Conservation (phyloP, 2,329 filamentous ascomycete species). For the Aspergillus aculeatinus region DNA sequence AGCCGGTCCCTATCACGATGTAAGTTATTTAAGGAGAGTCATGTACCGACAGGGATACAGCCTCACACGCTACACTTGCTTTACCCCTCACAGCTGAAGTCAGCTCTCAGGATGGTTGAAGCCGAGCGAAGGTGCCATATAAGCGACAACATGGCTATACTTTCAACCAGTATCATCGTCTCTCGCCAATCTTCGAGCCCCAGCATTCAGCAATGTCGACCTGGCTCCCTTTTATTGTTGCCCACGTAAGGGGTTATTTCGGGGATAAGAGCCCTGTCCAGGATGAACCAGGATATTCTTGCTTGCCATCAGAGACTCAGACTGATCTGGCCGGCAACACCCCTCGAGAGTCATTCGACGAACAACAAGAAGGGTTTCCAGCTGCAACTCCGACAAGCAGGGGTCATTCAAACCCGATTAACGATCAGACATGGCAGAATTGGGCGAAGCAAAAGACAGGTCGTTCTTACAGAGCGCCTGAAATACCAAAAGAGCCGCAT, state of each 20-base stretch:
- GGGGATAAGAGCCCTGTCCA: neutral
- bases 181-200: neutral
- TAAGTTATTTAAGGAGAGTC: neutral
- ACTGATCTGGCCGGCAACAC: too few relatives aligned
- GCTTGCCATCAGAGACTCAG: too few relatives aligned
- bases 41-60: neutral
- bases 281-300: neutral
- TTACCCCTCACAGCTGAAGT: neutral
- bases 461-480: too few relatives aligned
- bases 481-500: too few relatives aligned
- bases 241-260: neutral
- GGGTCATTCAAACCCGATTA: too few relatives aligned
- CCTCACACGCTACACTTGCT: neutral
- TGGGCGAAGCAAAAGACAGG: too few relatives aligned
- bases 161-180: neutral
- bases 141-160: neutral
- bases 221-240: neutral
- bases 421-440: too few relatives aligned
- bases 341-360: too few relatives aligned
- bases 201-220: neutral
- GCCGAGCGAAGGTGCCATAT: neutral
- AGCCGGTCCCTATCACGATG: neutral
- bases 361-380: too few relatives aligned
- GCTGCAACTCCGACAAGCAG: too few relatives aligned
- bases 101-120: neutral